These are phyloP conservation scores for Sugiyamaella lignohabitans DNA, from an alignment of 805 yeast genomes.

Conservation along the genomic window DNA sequence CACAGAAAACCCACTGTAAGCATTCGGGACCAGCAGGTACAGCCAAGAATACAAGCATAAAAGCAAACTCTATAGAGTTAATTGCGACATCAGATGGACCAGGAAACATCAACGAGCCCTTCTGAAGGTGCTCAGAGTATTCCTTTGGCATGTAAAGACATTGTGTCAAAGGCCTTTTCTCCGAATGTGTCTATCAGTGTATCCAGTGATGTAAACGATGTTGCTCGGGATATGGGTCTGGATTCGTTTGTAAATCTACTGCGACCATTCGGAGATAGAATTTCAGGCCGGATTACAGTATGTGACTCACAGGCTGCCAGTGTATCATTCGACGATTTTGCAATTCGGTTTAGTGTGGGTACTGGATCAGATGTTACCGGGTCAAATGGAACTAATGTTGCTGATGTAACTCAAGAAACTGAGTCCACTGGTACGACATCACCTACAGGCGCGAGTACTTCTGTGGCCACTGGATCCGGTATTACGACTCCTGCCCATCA, in stretches of 20 bases:
- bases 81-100: slow-evolving; percentile 1
- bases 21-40: too few species aligned
- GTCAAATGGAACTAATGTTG: background rate
- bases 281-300: slow-evolving; percentile 43
- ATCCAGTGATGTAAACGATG: slow-evolving; percentile 40
- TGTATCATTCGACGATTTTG: slow-evolving; percentile 45
- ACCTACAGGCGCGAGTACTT: background rate
- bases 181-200: slow-evolving; percentile 48
- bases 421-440: too few species aligned
- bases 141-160: background rate
- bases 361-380: slow-evolving; percentile 12
- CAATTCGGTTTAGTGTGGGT: slow-evolving; percentile 47
- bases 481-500: slow-evolving; percentile 14
- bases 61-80: too few species aligned
- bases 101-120: too few species aligned
- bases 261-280: slow-evolving; percentile 50
- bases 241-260: slow-evolving; percentile 44
- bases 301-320: slow-evolving; percentile 48
- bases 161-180: slow-evolving; percentile 37
- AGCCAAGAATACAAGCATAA: too few species aligned
- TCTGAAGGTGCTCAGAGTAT: too few species aligned
- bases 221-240: slow-evolving; percentile 38
- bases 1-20: too few species aligned
- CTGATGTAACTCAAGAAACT: background rate
- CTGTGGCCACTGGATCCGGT: background rate